Base-by-base conservation (phyloP, 192 early-diverging fungal genomes). In the Mortierella hygrophila region DNA sequence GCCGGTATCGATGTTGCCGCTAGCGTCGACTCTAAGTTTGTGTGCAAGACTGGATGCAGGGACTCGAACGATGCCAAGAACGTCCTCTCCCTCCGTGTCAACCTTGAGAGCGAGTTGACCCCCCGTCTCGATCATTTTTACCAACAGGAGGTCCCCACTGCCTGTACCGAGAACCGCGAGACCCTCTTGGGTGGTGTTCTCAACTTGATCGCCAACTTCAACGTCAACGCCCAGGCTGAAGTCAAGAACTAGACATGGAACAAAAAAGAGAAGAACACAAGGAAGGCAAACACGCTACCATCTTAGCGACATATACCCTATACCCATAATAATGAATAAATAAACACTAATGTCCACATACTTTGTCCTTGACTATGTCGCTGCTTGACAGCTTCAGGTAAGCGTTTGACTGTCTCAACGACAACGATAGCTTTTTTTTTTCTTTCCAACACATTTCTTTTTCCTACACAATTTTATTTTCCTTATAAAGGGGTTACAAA, bases 31-130 rank as follows among this genome's bases (percentile, higher is more conserved):
- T 40, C 72, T 52, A 81, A 81, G 63, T 86, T 74, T 71, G 79
- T 86, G n/a, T 86, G 79, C 84, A 86, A 75, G 76, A 69, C 75
- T 63, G 84, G 79, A 11, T 86, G 84, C 84, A 77, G 78, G 74
- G 75, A 81, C 68, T 46, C 42, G 6, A 8, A 81, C 15, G 79
- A 81, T 68, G 79, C 78, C 75, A 72, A 74, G 13, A 72, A 32
- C 8, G 83, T 85, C 9, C 52, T 85, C 10, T 42, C 13, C 20
- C 70, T 80, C 20, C 83, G 78, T 41, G 75, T 49, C 23, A 72
- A 77, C 42, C 78, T 85, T 26, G 75, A 85, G 70, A 76, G 55
- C 1, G 44, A 74, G 9, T 63, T 85, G 21, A 6, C 60, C 6
- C 69, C 74, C 55, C 74, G 69, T 23, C 47, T 80, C 32, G 74